Conservation (phyloP, 164 flowering plant species). For the Saururus chinensis region DNA sequence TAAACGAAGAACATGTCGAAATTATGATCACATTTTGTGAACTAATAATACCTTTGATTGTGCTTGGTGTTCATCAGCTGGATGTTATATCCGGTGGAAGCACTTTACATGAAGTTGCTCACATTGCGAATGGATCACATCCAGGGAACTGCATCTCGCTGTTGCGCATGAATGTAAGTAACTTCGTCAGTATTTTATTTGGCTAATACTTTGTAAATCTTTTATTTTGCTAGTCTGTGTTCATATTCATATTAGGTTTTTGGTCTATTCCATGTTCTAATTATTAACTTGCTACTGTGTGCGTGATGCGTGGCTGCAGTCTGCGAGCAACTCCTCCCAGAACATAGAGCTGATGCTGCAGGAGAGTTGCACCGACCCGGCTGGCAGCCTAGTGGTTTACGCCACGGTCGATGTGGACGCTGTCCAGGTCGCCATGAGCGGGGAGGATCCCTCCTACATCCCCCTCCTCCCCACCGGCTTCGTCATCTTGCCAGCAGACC, state of each 20-base stretch:
- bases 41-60: too few relatives aligned
- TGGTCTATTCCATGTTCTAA: too few relatives aligned
- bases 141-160: constrained; percentile 91
- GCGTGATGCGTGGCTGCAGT: constrained; percentile 29
- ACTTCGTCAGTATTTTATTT: too few relatives aligned
- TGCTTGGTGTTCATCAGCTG: constrained; percentile 26
- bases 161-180: constrained; percentile 74
- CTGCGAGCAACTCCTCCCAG: constrained; percentile 85
- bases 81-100: constrained; percentile 40
- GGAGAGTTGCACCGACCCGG: constrained; percentile 80
- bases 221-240: too few relatives aligned
- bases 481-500: constrained; percentile 33
- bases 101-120: constrained; percentile 27
- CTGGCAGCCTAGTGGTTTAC: constrained; percentile 79
- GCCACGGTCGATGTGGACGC: constrained; percentile 69
- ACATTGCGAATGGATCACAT: constrained; percentile 63
- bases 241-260: background rate
- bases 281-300: background rate
- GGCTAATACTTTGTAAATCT: too few relatives aligned
- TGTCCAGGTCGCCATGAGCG: constrained; percentile 68
- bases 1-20: too few relatives aligned
- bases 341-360: constrained; percentile 83
- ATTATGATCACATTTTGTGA: too few relatives aligned
- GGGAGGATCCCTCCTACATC: constrained; percentile 82
- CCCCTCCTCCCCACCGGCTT: constrained; percentile 87